Evolutionary conservation across 2,329 filamentous ascomycete genomes (phyloP).

Genomic region (Dryadomyces quercivorus): DNA sequence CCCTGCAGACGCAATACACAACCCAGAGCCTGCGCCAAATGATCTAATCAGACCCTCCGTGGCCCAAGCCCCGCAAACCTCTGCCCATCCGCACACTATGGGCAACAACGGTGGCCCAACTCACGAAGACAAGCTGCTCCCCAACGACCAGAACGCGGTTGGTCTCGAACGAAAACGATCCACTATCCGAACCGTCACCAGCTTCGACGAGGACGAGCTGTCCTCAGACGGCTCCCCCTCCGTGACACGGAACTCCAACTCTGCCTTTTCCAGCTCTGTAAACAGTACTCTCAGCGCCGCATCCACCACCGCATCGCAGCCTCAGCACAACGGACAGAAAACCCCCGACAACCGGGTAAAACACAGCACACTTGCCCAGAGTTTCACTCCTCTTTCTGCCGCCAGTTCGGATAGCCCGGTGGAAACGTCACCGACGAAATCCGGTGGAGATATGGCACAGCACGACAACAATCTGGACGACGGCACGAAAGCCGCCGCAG

Average conservation of each 20-base stretch:
- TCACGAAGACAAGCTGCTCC: slow-evolving; percentile 15
- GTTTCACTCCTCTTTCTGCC: background rate
- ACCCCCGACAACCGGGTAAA: slow-evolving; percentile 25
- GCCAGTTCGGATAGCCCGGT: slow-evolving; percentile 1
- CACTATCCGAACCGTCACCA: slow-evolving; percentile 46
- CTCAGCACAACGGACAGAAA: slow-evolving; percentile 18
- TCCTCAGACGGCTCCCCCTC: slow-evolving; percentile 26
- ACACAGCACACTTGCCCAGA: slow-evolving; percentile 13
- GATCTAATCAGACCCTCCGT: slow-evolving; percentile 19
- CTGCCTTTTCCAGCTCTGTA: slow-evolving; percentile 42
- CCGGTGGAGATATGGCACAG: slow-evolving; percentile 15
- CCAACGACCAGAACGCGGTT: slow-evolving; percentile 8
- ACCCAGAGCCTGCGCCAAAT: slow-evolving; percentile 12
- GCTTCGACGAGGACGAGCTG: slow-evolving; percentile 37
- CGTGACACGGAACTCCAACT: slow-evolving; percentile 23
- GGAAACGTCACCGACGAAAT: background rate
- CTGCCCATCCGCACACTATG: slow-evolving; percentile 26
- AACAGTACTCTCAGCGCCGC: slow-evolving; percentile 39
- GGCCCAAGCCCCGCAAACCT: slow-evolving; percentile 25
- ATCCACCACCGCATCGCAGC: slow-evolving; percentile 25
- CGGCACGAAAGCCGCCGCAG: background rate
- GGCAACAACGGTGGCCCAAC: slow-evolving; percentile 15
- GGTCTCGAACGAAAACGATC: slow-evolving; percentile 23
- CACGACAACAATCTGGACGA: slow-evolving; percentile 13
- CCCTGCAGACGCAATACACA: slow-evolving; percentile 1